Base-by-base conservation (phyloP, 1,139 yeast genomes). In the Geotrichum macrosporum region DNA sequence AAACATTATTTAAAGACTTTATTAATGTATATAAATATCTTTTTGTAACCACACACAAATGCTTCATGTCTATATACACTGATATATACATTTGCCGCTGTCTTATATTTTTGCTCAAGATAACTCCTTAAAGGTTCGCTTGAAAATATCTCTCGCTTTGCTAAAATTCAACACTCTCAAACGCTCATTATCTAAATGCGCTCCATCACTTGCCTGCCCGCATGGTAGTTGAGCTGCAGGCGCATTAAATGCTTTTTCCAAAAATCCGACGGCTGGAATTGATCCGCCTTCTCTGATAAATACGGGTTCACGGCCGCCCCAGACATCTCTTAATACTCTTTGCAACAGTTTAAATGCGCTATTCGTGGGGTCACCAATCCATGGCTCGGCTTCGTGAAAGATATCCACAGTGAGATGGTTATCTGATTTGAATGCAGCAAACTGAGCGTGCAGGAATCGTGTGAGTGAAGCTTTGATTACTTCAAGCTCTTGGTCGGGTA, bases 151-250 rank as follows among this genome's bases (percentile, higher is more conserved):
- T 52, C 89, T 76, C 51, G 92, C 76, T 50, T 83, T 85, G 57
- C 81, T 78, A 59, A 89, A 73, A 61, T 92, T 92, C 35, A 80
- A 69, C 26, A 89, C 78, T 50, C 97, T 70, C 43, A 92, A 67
- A 53, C 94, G 76, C 64, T 92, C 98, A 61, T 92, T 84, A 58
- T 81, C 80, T 59, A 92, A 74, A 70, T 92, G 98, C 1, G 97
- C 97, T 60, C 87, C 86, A 63, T 92, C 97, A 42, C 94, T 81
- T 0, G 94, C 77, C 68, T 92, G 98, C 0, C 97, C 98, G 63
- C 96, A 87, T 1, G 98, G 97, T 35, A 92, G 77, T 64, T 92
- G 97, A 0, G 92, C 95, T 1, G 96, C 97, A 18, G 87, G 85
- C 1, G 97, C 96, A 46, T 75, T 66, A 56, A 92, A 84, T 15